phyloP scores from a whole-genome alignment of 805 yeast species.

The Wickerhamiella kazuoi region DNA sequence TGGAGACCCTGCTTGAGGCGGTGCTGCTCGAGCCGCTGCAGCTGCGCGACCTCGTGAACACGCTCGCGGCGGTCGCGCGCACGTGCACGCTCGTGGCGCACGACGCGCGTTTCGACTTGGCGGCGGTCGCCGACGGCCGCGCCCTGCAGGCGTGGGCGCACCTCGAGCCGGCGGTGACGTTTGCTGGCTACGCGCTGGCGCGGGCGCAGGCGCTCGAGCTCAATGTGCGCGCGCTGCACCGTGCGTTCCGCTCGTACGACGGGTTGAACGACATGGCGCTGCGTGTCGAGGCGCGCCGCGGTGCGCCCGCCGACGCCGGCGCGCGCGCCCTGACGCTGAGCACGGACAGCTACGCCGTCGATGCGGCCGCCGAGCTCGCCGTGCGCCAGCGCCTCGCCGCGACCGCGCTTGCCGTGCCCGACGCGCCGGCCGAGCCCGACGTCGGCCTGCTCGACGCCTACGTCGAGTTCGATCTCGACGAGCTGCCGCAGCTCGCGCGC shows the following conservation, averaged over 20 bases:
- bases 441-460: constrained; percentile 38
- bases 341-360: constrained; percentile 44
- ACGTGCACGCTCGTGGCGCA: constrained; percentile 4
- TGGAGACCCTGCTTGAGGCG: no score
- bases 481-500: constrained; percentile 21
- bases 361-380: constrained; percentile 16
- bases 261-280: constrained; percentile 14
- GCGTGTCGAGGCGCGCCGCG: constrained; percentile 17
- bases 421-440: constrained; percentile 32
- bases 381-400: constrained; percentile 40
- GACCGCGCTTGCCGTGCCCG: constrained; percentile 36
- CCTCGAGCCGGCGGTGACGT: constrained; percentile 5
- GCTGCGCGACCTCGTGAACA: neutral
- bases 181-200: neutral
- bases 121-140: constrained; percentile 3
- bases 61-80: constrained; percentile 6
- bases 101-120: constrained; percentile 4
- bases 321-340: constrained; percentile 37
- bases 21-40: neutral
- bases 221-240: constrained; percentile 25
- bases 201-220: constrained; percentile 5
- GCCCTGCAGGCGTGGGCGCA: constrained; percentile 13
- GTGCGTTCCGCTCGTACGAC: constrained; percentile 23
- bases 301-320: no score
- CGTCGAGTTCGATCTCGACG: constrained; percentile 17